Percentiles rank a stretch among this genome's conserved stretches.
phyloP scores from a whole-genome alignment of 306 rosid species.

The Bauhinia variegata region DNA sequence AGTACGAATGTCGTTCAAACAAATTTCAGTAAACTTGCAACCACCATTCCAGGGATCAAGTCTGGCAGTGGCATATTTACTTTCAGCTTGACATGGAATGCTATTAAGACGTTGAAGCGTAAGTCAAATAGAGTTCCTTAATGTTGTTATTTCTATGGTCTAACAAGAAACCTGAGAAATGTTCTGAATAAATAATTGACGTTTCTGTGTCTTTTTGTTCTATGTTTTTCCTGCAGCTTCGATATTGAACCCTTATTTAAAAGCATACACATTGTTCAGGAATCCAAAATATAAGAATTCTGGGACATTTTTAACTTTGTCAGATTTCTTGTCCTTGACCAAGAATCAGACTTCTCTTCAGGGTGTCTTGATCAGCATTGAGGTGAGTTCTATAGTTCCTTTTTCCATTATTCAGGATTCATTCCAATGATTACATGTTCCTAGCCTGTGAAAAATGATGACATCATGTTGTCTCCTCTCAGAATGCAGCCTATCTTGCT shows the following conservation, averaged over 20 bases:
- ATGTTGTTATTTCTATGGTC: slow-evolving; percentile 29
- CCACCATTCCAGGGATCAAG: slow-evolving; percentile 53
- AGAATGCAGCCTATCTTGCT: slow-evolving; percentile 87
- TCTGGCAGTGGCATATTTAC: slow-evolving; percentile 67
- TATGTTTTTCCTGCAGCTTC: slow-evolving; percentile 56
- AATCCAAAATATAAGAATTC: slow-evolving; percentile 56
- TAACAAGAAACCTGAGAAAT: not conserved
- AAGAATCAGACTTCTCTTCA: slow-evolving; percentile 65
- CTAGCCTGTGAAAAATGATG: not conserved
- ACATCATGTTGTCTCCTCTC: slow-evolving; percentile 41
- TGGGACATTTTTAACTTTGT: slow-evolving; percentile 57
- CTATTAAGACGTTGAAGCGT: slow-evolving; percentile 67
- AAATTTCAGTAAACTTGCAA: slow-evolving; percentile 36
- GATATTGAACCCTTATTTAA: slow-evolving; percentile 51
- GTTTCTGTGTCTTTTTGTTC: slow-evolving; percentile 30
- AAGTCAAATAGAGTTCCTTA: slow-evolving; percentile 47
- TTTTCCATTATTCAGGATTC: slow-evolving; percentile 1
- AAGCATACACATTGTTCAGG: slow-evolving; percentile 47
- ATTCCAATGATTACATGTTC: slow-evolving; percentile 19
- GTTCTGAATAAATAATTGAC: slow-evolving; percentile 31
- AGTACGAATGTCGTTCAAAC: slow-evolving; percentile 66
- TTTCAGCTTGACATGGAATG: slow-evolving; percentile 67
- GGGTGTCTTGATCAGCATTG: slow-evolving; percentile 71
- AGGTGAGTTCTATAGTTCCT: slow-evolving; percentile 54
- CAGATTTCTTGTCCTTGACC: slow-evolving; percentile 78